Evolutionary conservation across 2,329 filamentous ascomycete species (phyloP), one percentile per base, ranked within the genome.

Genomic region (Aspergillus niger): DNA sequence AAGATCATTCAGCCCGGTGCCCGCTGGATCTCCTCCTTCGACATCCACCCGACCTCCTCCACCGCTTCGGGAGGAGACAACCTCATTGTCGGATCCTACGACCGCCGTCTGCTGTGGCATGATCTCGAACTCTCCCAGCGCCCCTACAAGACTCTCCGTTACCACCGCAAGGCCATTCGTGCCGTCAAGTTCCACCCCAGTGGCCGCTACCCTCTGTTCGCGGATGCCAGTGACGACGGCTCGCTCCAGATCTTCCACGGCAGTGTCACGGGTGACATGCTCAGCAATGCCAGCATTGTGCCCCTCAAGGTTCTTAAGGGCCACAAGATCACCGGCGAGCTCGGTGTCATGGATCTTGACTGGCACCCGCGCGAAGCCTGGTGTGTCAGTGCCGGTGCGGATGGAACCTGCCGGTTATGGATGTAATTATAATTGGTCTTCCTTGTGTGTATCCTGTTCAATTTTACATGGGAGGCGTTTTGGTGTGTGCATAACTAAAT

Each of bases 291-390:
- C 6, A 96, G 90, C 13, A 97, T 99, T 71, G 95, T 98, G 55
- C 95, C 95, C 8, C 84, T 99, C 64, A 99, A 98, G 83, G 92
- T 96, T 71, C 83, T 99, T 52, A 89, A 86, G 72, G 95, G 95
- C 1, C 95, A 99, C 79, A 91, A 89, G 77, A 88, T 98, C 2
- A 89, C 90, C 72, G 90, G 86, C 72, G 89, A 92, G 67, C 79
- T 99, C 60, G 95, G 95, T 66, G 93, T 98, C 15, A 83, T 98
- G 82, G 94, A 97, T 75, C 81, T 99, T 28, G 91, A 97, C 72
- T 99, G 96, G 96, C 95, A 99, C 81, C 92, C 92, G 5, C 86
- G 85, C 65, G 91, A 98, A 77, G 92, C 94, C 2, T 98, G 95
- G 95, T 90, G 91, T 77, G 89, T 97, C 56, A 96, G 91, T 81